Evolutionary conservation across 1,139 yeast species (phyloP).

Genomic region (Geotrichum restrictum): DNA sequence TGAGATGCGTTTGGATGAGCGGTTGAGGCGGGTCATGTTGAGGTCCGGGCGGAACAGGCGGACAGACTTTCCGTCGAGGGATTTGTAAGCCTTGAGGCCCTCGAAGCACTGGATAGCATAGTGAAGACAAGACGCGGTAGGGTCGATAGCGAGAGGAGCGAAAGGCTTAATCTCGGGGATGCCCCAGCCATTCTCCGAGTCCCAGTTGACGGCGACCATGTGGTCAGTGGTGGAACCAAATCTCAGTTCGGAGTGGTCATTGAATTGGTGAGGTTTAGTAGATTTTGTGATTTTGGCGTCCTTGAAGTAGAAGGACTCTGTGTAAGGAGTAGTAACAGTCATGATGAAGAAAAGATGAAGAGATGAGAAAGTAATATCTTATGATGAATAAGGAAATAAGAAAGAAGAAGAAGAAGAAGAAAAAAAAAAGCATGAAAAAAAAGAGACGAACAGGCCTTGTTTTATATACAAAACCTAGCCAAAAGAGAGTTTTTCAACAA

Average conservation of each 20-base stretch:
- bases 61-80: constrained; percentile 36
- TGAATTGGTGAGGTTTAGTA: constrained; percentile 21
- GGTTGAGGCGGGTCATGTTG: constrained; percentile 44
- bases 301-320: constrained; percentile 15
- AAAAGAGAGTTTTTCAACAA: too few species aligned
- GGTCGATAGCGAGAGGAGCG: constrained; percentile 38
- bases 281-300: constrained; percentile 18
- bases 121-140: constrained; percentile 35
- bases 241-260: constrained; percentile 24
- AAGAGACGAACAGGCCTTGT: neutral
- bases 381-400: neutral
- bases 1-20: constrained; percentile 42
- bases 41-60: constrained; percentile 44
- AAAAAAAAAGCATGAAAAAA: neutral
- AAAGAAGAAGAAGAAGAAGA: neutral
- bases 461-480: too few species aligned
- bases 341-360: neutral
- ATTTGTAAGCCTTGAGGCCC: constrained; percentile 38
- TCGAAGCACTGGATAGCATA: constrained; percentile 39
- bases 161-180: constrained; percentile 42
- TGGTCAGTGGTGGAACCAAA: constrained; percentile 40
- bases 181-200: constrained; percentile 41
- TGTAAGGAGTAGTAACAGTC: constrained; percentile 12
- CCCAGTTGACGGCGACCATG: constrained; percentile 45
- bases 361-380: neutral